A percentile compares a stretch with the other conserved stretches of the same genome.
These are phyloP conservation scores for Kingdonia uniflora DNA, from an alignment of 164 flowering plant species.

Conservation along the genomic window DNA sequence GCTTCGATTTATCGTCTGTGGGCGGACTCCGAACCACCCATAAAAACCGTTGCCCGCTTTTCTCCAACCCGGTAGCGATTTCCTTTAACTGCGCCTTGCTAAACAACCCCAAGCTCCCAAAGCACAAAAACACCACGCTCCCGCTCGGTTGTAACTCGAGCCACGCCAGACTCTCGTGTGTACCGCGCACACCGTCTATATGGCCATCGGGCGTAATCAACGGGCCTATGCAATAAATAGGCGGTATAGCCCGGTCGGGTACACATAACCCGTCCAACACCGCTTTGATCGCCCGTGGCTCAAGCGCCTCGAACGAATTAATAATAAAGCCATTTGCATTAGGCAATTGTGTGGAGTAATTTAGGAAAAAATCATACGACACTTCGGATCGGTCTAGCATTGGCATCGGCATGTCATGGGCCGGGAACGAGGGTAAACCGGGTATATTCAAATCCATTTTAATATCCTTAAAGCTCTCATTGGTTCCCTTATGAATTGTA, in stretches of 20 bases:
- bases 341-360: background rate
- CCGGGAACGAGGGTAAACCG: slow-evolving; percentile 11
- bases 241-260: slow-evolving; percentile 6
- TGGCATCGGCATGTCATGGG: slow-evolving; percentile 13
- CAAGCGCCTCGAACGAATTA: slow-evolving; percentile 24
- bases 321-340: slow-evolving; percentile 18
- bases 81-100: slow-evolving; percentile 25
- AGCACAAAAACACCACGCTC: slow-evolving; percentile 36
- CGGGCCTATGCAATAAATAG: slow-evolving; percentile 19
- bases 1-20: slow-evolving; percentile 4
- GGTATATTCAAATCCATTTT: slow-evolving; percentile 10
- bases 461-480: slow-evolving; percentile 8
- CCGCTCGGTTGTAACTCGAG: slow-evolving; percentile 26
- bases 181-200: too few species aligned
- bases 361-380: slow-evolving; percentile 7
- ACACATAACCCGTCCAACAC: slow-evolving; percentile 5
- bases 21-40: slow-evolving; percentile 40
- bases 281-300: slow-evolving; percentile 12
- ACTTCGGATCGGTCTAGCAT: slow-evolving; percentile 11
- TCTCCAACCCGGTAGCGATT: slow-evolving; percentile 36
- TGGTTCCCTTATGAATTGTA: background rate
- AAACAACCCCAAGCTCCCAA: slow-evolving; percentile 33
- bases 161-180: slow-evolving; percentile 25
- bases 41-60: slow-evolving; percentile 27
- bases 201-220: slow-evolving; percentile 9